Evolutionary conservation across 306 rosid genomes (phyloP), one percentile per base, ranked within the genome.

Genomic region (Rosa rugosa): DNA sequence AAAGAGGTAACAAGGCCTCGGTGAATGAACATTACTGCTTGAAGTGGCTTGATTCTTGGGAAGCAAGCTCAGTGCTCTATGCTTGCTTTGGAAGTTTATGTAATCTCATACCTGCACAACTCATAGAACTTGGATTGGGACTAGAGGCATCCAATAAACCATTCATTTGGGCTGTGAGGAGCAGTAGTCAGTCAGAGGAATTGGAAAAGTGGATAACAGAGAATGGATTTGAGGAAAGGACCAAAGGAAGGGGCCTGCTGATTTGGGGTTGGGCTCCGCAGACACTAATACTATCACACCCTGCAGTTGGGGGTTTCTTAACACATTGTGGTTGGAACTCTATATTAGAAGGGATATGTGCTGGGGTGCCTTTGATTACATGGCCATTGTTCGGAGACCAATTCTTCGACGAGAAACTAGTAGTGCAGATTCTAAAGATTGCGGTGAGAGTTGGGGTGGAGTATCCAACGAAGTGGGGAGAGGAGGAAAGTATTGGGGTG

Each of bases 291-390:
- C 25, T 85, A 14, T 87, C 91, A 72, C 88, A 89, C 78, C 80
- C 79, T 41, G 41, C 88, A 8, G 13, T 89, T 72, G 93, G 93
- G 8, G 89, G 83, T 1, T 89, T 89, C 81, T 63, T 87, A 10
- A 89, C 93, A 40, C 91, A 89, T 42, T 87, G 88, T 49, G 91
- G 93, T 1, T 87, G 93, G 93, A 89, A 89, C 60, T 89, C 93
- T 5, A 79, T 86, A 0, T 69, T 90, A 0, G 94, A 90, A 88
- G 87, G 77, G 23, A 62, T 90, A 36, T 82, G 83, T 75, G 83
- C 82, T 6, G 94, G 92, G 46, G 77, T 90, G 38, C 92, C 92
- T 17, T 34, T 88, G 90, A 69, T 85, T 0, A 86, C 92, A 5
- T 90, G 92, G 94, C 94, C 94, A 13, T 17, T 90, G 12, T 90